Evolutionary conservation across 2,329 filamentous ascomycete genomes (phyloP), one percentile per base, ranked within the genome.

Genomic region (Madurella fahalii): DNA sequence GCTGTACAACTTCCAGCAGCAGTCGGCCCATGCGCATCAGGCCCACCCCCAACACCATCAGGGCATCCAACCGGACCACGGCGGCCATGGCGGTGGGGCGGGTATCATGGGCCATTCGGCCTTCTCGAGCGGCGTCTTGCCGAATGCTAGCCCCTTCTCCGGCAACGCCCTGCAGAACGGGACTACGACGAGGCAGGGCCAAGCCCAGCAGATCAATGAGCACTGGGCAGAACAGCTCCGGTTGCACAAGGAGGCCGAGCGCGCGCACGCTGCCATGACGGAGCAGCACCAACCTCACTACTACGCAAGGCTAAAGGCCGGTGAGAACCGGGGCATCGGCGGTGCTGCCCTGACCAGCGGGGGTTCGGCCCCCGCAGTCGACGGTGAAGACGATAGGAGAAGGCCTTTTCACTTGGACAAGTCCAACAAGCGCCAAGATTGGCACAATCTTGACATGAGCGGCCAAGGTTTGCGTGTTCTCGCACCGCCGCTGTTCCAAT

Each of bases 381-480:
- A 84, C 45, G 75, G 77, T 53, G 81, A 83, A 56, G 79, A 79
- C 46, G 81, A 84, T 63, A 76, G 80, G 63, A 77, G 82, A 64
- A 72, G 82, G 53, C 83, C 83, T 32, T 80, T 85, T 64, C 86
- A 86, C 64, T 77, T 88, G 52, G 82, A 88, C 57, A 81, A 82
- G 65, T 77, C 81, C 56, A 78, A 81, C 59, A 84, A 85, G 64
- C 77, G 86, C 60, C 88, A 96, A 70, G 87, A 92, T 65, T 97
- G 94, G 94, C 84, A 90, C 69, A 91, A 92, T 61, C 78, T 99
- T 64, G 94, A 99, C 71, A 86, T 97, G 69, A 94, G 92, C 64
- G 94, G 94, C n/a, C 94, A 97, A 74, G 93, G 93, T 17, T 77
- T 99, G 47, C 87, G 91, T 62, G 89, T 90, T 56, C 78, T 99